A percentile compares a stretch with the other conserved stretches of the same genome.
phyloP scores from a whole-genome alignment of 352 stramenopile genomes.

The Phytophthora pistaciae region DNA sequence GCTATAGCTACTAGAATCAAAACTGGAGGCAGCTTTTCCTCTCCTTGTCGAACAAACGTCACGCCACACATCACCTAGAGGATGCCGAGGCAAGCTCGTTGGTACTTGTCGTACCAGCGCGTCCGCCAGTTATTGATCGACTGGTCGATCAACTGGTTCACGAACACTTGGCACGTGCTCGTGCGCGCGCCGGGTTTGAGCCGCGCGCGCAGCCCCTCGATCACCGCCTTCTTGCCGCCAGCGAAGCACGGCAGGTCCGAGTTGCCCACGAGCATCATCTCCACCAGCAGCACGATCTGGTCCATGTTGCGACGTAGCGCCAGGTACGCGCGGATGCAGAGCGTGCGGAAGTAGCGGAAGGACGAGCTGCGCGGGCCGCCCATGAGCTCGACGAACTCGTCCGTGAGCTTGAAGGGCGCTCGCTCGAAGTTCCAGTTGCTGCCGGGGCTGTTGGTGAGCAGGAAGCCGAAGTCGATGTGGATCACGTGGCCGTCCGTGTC shows the following conservation, averaged over 20 bases:
- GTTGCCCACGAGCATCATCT: slow-evolving; percentile 96
- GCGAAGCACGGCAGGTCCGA: slow-evolving; percentile 85
- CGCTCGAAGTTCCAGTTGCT: slow-evolving; percentile 97
- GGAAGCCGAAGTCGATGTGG: slow-evolving; percentile 99
- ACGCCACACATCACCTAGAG: slow-evolving; percentile 43
- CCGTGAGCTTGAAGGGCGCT: slow-evolving; percentile 98
- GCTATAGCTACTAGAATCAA: slow-evolving; percentile 40
- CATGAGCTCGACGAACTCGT: slow-evolving; percentile 97
- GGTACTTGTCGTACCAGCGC: slow-evolving; percentile 93
- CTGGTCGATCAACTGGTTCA: slow-evolving; percentile 89
- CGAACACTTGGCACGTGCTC: slow-evolving; percentile 82
- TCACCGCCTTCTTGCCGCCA: slow-evolving; percentile 81
- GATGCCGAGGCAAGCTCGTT: slow-evolving; percentile 90
- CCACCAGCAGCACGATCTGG: slow-evolving; percentile 95
- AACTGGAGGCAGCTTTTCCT: slow-evolving; percentile 13
- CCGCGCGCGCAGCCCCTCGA: slow-evolving; percentile 78
- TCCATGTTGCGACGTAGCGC: slow-evolving; percentile 94
- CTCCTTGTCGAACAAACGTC: neutral
- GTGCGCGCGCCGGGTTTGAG: slow-evolving; percentile 86
- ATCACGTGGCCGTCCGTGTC: slow-evolving; percentile 97
- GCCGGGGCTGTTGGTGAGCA: slow-evolving; percentile 95
- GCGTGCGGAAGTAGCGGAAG: slow-evolving; percentile 95
- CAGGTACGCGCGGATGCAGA: slow-evolving; percentile 97
- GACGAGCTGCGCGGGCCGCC: slow-evolving; percentile 91
- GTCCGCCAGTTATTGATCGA: slow-evolving; percentile 92